Evolutionary conservation across 225 moss, liverwort and hornwort genomes (phyloP).

Genomic region (Sphagnum tenellum): DNA sequence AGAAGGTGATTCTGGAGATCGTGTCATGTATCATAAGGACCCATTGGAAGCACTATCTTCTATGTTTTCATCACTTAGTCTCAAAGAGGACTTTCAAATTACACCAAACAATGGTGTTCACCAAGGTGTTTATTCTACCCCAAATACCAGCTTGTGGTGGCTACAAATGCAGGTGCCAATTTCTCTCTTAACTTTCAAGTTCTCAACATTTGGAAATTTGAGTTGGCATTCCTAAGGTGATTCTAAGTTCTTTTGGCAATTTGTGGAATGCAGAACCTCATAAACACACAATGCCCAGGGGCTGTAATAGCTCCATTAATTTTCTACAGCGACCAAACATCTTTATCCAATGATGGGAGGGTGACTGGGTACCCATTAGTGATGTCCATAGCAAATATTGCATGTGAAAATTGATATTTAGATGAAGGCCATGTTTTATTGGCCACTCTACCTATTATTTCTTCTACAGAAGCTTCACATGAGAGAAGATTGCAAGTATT

Average conservation of each 20-base stretch:
- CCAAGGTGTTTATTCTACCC: neutral
- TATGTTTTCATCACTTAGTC: neutral
- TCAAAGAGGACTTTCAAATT: neutral
- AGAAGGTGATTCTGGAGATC: neutral
- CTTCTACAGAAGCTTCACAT: neutral
- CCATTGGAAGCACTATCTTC: neutral
- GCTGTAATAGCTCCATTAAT: neutral
- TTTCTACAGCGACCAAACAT: conserved; percentile 1
- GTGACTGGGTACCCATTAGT: neutral
- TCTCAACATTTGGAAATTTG: no score
- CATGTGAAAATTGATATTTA: conserved; percentile 1
- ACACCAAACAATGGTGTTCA: neutral
- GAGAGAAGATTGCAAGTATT: neutral
- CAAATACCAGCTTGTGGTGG: neutral
- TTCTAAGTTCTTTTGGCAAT: no score
- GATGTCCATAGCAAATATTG: neutral
- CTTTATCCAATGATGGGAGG: neutral
- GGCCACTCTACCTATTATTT: neutral
- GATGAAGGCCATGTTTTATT: neutral
- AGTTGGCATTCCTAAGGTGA: no score
- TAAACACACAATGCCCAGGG: neutral
- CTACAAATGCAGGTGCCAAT: neutral
- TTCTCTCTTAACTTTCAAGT: no score
- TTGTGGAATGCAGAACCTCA: no score
- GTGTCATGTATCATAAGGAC: neutral